These are phyloP conservation scores for Tuber microsphaerosporum DNA, from an alignment of 495 filamentous ascomycete species.

Conservation along the genomic window DNA sequence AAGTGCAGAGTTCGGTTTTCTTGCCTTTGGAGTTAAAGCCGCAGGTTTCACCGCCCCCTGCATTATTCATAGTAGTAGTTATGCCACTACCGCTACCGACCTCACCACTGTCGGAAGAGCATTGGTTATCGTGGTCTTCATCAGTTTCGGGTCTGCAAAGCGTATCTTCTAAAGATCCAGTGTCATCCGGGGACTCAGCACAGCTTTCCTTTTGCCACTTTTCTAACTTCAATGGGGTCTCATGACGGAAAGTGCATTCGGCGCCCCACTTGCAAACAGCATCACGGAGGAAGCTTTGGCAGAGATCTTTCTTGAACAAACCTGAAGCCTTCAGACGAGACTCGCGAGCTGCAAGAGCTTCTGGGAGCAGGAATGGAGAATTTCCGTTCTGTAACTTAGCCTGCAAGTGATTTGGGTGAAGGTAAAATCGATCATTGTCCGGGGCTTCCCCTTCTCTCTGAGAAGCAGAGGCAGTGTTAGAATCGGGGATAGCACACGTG, in stretches of 20 bases:
- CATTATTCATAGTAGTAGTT: neutral
- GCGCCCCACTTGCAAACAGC: constrained; percentile 8
- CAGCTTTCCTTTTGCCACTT: neutral
- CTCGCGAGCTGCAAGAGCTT: neutral
- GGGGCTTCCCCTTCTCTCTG: neutral
- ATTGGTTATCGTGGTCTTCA: neutral
- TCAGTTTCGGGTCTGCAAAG: neutral
- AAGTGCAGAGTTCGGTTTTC: constrained; percentile 26
- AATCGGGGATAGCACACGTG: neutral
- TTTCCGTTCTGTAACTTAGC: neutral
- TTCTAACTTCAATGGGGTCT: constrained; percentile 1
- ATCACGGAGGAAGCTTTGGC: neutral
- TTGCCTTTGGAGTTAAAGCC: neutral
- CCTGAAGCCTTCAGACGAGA: constrained; percentile 1
- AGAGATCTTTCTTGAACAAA: neutral
- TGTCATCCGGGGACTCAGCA: neutral
- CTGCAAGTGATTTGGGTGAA: constrained; percentile 2
- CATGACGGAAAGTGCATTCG: constrained; percentile 17
- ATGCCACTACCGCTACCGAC: neutral
- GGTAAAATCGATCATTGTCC: neutral
- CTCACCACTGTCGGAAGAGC: neutral
- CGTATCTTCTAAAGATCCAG: neutral
- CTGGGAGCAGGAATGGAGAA: neutral
- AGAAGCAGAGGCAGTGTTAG: neutral
- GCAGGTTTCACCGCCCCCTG: neutral